Evolutionary conservation across 169 alveolate species (phyloP).

Genomic region (Theileria sp.): DNA sequence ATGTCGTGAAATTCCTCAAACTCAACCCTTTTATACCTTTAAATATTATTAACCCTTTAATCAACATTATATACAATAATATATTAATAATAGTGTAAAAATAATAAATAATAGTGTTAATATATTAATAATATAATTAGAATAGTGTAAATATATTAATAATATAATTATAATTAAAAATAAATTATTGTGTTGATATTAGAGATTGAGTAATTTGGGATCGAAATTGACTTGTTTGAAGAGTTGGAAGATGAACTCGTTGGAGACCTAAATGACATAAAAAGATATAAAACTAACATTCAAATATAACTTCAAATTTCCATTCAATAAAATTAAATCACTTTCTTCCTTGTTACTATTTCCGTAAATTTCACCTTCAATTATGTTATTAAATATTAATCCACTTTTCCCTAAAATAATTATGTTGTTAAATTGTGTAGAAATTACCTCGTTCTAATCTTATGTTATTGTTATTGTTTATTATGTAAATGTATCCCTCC

Average conservation of each 20-base stretch:
- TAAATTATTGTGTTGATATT: neutral
- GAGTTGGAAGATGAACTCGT: neutral
- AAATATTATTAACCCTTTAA: neutral
- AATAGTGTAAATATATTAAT: too few relatives aligned
- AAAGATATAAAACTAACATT: neutral
- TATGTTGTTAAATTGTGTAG: neutral
- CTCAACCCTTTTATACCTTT: neutral
- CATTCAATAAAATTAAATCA: neutral
- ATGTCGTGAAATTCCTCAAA: neutral
- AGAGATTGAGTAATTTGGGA: neutral
- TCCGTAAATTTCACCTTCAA: neutral
- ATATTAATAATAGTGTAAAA: too few relatives aligned
- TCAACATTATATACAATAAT: neutral
- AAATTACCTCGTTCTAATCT: neutral
- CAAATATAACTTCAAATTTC: neutral
- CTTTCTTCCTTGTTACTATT: neutral
- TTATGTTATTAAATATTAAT: neutral
- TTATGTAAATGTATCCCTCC: neutral
- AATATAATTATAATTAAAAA: too few relatives aligned
- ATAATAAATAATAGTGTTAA: too few relatives aligned
- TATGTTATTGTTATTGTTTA: neutral
- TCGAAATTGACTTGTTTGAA: neutral
- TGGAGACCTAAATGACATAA: neutral
- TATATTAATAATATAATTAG: too few relatives aligned
- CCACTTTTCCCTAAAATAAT: conserved; percentile 6